Evolutionary conservation across 768 basidiomycete species (phyloP).

Genomic region (Lactarius hatsudake): DNA sequence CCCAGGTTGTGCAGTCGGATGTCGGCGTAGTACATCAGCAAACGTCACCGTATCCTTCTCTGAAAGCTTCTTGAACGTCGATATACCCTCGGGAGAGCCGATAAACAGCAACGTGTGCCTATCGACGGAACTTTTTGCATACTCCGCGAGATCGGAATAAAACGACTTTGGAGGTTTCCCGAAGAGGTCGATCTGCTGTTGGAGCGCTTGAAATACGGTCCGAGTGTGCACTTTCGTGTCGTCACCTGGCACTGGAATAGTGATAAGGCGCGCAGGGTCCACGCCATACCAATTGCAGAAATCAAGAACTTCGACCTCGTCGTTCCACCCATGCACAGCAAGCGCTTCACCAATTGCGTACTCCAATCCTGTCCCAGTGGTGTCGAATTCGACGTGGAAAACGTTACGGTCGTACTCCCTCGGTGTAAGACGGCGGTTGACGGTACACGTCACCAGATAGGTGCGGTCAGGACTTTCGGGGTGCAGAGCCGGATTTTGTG

Average conservation of each 20-base stretch:
- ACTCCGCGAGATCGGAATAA: constrained; percentile 80
- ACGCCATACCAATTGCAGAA: constrained; percentile 94
- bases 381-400: constrained; percentile 97
- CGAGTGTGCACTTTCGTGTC: constrained; percentile 81
- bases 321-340: constrained; percentile 98
- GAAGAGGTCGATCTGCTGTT: constrained; percentile 96
- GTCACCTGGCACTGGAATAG: constrained; percentile 64
- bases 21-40: constrained; percentile 77
- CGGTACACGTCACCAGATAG: constrained; percentile 88
- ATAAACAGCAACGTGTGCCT: constrained; percentile 85
- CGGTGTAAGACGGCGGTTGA: constrained; percentile 93
- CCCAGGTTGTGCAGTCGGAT: constrained; percentile 73
- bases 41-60: constrained; percentile 96
- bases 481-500: constrained; percentile 67
- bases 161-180: constrained; percentile 96
- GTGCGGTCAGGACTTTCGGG: constrained; percentile 89
- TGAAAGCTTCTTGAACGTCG: constrained; percentile 92
- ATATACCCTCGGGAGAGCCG: constrained; percentile 83
- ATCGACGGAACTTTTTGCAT: constrained; percentile 69
- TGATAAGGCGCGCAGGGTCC: constrained; percentile 74
- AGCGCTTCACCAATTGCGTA: constrained; percentile 97
- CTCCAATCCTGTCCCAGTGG: constrained; percentile 85
- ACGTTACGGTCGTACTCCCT: constrained; percentile 97
- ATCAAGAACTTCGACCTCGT: constrained; percentile 77
- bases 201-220: constrained; percentile 91